These are phyloP conservation scores for Cyberlindnera sargentensis DNA, from an alignment of 805 yeast species.

Conservation along the genomic window DNA sequence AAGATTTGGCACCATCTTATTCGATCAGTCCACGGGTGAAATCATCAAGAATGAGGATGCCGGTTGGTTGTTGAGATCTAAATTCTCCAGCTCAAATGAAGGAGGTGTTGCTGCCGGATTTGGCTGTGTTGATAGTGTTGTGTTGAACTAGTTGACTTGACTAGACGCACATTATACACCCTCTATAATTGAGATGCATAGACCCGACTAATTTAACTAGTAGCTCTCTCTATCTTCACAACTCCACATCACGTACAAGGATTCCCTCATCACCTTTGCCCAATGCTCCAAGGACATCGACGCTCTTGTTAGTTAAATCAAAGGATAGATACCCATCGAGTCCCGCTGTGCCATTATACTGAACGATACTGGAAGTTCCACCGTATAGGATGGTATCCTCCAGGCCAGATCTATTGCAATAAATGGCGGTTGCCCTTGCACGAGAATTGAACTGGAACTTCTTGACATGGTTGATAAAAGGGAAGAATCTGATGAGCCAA, in stretches of 20 bases:
- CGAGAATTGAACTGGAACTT: constrained; percentile 5
- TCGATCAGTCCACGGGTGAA: constrained; percentile 56
- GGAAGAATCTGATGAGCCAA: constrained; percentile 69
- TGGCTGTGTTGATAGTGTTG: constrained; percentile 89
- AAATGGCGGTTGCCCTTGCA: constrained; percentile 33
- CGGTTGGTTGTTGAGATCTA: constrained; percentile 86
- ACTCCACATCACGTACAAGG: constrained; percentile 49
- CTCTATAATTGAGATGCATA: no score
- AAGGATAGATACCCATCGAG: constrained; percentile 20
- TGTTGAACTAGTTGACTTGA: constrained; percentile 28
- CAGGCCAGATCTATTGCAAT: constrained; percentile 73
- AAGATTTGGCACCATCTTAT: constrained; percentile 74
- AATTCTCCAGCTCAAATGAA: constrained; percentile 81
- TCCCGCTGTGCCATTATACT: constrained; percentile 38
- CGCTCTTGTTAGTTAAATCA: constrained; percentile 42
- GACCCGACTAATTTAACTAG: no score
- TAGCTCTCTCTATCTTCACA: no score
- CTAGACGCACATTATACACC: constrained; percentile 1
- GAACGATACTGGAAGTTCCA: constrained; percentile 53
- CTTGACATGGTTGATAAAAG: constrained; percentile 39
- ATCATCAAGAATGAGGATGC: constrained; percentile 57
- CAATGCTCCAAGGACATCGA: constrained; percentile 46
- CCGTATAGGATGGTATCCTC: constrained; percentile 64
- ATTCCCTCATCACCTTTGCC: constrained; percentile 65
- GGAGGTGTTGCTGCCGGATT: constrained; percentile 99